Evolutionary conservation across 495 filamentous ascomycete species (phyloP).

Genomic region (Friedmanniomyces endolithicus): DNA sequence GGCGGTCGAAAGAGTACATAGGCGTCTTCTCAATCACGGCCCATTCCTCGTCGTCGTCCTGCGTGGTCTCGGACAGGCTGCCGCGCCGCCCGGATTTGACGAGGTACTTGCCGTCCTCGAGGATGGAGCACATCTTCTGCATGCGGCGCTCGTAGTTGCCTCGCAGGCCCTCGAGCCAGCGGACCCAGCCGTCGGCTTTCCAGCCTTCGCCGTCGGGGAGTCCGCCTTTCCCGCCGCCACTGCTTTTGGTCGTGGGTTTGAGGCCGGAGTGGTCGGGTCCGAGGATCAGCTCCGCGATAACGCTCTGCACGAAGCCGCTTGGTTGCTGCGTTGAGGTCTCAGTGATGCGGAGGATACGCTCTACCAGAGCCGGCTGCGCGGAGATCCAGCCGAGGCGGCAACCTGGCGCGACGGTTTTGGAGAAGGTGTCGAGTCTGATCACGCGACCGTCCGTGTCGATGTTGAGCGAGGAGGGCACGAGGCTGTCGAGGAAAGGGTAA

Average conservation of each 20-base stretch:
- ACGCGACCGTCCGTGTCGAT: constrained; percentile 78
- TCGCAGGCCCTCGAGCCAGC: constrained; percentile 74
- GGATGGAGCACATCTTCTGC: constrained; percentile 55
- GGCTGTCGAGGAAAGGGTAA: constrained; percentile 65
- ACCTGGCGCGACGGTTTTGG: constrained; percentile 35
- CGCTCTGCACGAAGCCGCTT: constrained; percentile 72
- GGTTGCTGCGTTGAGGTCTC: constrained; percentile 71
- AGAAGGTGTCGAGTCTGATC: constrained; percentile 42
- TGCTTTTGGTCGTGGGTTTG: constrained; percentile 14
- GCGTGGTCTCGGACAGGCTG: constrained; percentile 33
- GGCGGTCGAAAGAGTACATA: constrained; percentile 64
- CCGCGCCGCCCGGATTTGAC: constrained; percentile 37
- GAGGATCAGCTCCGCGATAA: constrained; percentile 66
- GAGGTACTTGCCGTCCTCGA: constrained; percentile 52
- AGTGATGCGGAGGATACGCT: constrained; percentile 58
- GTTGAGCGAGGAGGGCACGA: constrained; percentile 62
- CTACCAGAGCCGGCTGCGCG: constrained; percentile 57
- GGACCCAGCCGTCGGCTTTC: constrained; percentile 76
- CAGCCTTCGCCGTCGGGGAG: constrained; percentile 44
- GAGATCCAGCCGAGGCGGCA: constrained; percentile 38
- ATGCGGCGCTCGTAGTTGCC: constrained; percentile 73
- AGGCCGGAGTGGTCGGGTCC: constrained; percentile 35
- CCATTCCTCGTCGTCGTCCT: constrained; percentile 43
- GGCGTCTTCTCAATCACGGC: constrained; percentile 52
- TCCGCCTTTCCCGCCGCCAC: constrained; percentile 29